Percentiles rank a stretch among this genome's conserved stretches.
phyloP scores from a whole-genome alignment of 192 early-diverging fungal genomes.

The Entomortierella beljakovae region DNA sequence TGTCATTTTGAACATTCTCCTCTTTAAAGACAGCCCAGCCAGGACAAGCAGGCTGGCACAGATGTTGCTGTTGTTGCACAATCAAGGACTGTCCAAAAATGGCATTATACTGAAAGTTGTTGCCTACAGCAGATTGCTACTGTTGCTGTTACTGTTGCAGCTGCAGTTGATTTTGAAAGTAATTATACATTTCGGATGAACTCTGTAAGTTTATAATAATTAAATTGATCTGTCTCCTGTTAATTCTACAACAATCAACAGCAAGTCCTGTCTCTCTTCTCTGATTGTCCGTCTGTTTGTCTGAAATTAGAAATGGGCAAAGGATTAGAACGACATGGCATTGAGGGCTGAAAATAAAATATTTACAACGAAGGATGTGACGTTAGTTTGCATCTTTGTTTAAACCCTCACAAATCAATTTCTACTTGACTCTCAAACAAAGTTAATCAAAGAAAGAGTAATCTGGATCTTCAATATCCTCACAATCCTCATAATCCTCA shows the following conservation, averaged over 20 bases:
- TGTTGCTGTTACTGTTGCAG: constrained; percentile 22
- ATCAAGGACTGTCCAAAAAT: constrained; percentile 35
- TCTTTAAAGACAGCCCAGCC: constrained; percentile 67
- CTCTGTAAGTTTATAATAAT: not conserved
- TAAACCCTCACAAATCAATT: too few relatives aligned
- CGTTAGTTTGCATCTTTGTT: too few relatives aligned
- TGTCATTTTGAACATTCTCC: constrained; percentile 67
- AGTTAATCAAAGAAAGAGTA: too few relatives aligned
- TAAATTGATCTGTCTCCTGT: not conserved
- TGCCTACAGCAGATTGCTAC: constrained; percentile 34
- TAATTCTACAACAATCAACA: not conserved
- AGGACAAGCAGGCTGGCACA: constrained; percentile 41
- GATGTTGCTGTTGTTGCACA: constrained; percentile 51
- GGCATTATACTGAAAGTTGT: constrained; percentile 50
- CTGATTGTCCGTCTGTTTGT: too few relatives aligned
- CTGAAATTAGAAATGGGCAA: not conserved
- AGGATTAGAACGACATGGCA: not conserved
- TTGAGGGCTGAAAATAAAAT: not conserved
- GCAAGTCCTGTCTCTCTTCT: too few relatives aligned
- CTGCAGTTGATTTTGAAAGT: constrained; percentile 10
- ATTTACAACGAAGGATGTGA: too few relatives aligned
- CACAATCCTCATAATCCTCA: too few relatives aligned
- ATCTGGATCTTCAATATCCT: too few relatives aligned
- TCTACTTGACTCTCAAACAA: too few relatives aligned
- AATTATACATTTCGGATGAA: constrained; percentile 26